Conservation (phyloP, 2,329 filamentous ascomycete genomes). For the Aspergillus alliaceus region DNA sequence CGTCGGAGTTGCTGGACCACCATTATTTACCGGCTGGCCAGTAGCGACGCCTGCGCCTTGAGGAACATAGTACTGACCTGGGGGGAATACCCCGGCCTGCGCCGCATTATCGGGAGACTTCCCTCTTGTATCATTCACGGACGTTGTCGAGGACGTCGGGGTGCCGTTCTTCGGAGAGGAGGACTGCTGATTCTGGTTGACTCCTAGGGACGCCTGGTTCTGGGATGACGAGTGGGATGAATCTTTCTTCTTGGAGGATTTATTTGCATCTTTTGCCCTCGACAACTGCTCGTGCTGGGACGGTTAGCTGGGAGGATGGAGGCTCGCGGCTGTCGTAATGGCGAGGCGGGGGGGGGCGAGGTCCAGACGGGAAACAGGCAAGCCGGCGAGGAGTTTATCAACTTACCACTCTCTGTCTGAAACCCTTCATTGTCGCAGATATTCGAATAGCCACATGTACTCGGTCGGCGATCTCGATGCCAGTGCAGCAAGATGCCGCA, state of each 20-base stretch:
- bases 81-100: conserved; percentile 29
- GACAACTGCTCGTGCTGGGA: conserved; percentile 78
- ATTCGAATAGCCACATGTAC: conserved; percentile 37
- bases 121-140: conserved; percentile 79
- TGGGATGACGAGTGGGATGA: conserved; percentile 73
- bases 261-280: conserved; percentile 82
- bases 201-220: conserved; percentile 56
- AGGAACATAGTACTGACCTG: conserved; percentile 40
- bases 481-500: conserved; percentile 37
- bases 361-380: conserved; percentile 22
- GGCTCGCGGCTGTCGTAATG: background rate
- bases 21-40: conserved; percentile 46
- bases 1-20: conserved; percentile 58
- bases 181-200: conserved; percentile 54
- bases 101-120: conserved; percentile 60
- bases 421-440: conserved; percentile 81
- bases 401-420: conserved; percentile 95
- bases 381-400: conserved; percentile 12
- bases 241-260: conserved; percentile 68
- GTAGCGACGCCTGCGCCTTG: conserved; percentile 35
- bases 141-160: conserved; percentile 85
- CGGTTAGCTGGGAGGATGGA: conserved; percentile 22
- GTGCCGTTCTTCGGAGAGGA: conserved; percentile 66
- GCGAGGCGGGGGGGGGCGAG: conserved; percentile 11
- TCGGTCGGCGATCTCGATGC: conserved; percentile 29